Evolutionary conservation across 257 asterid genomes (phyloP).

Genomic region (Solanum microdontum): DNA sequence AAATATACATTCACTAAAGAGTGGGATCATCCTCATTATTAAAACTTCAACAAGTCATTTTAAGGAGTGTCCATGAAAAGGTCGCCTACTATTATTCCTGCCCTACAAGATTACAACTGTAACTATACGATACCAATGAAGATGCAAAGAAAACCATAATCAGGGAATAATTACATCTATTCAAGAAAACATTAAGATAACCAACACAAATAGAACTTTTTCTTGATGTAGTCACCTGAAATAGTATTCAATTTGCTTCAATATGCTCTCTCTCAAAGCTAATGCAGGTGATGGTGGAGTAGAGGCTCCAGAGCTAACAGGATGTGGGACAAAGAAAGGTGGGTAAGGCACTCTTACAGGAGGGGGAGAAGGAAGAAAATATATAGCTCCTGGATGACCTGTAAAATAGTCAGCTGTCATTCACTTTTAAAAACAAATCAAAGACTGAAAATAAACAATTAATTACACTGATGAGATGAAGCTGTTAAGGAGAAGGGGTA

Average conservation of each 20-base stretch:
- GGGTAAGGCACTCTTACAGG: slow-evolving; percentile 59
- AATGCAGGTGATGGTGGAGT: slow-evolving; percentile 33
- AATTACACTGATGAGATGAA: not conserved
- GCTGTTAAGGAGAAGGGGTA: not conserved
- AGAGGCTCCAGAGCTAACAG: slow-evolving; percentile 46
- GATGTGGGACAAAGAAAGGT: slow-evolving; percentile 46
- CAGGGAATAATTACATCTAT: not conserved
- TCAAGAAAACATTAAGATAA: not conserved
- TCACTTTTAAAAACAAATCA: not conserved
- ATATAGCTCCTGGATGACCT: slow-evolving; percentile 69
- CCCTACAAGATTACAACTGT: not conserved
- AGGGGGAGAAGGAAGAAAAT: slow-evolving; percentile 46
- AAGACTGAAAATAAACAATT: not conserved
- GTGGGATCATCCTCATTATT: not conserved
- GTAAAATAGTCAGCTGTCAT: slow-evolving; percentile 8
- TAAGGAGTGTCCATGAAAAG: not conserved
- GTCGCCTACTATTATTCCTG: not conserved
- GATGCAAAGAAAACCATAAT: not conserved
- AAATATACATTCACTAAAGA: not conserved
- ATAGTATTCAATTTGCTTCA: slow-evolving; percentile 88
- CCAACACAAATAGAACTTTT: not conserved
- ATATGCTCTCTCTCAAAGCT: slow-evolving; percentile 40
- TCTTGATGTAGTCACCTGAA: slow-evolving; percentile 51
- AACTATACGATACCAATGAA: not conserved
- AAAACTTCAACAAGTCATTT: not conserved